phyloP scores from a whole-genome alignment of 352 stramenopile genomes.

The Globisporangium parvum region DNA sequence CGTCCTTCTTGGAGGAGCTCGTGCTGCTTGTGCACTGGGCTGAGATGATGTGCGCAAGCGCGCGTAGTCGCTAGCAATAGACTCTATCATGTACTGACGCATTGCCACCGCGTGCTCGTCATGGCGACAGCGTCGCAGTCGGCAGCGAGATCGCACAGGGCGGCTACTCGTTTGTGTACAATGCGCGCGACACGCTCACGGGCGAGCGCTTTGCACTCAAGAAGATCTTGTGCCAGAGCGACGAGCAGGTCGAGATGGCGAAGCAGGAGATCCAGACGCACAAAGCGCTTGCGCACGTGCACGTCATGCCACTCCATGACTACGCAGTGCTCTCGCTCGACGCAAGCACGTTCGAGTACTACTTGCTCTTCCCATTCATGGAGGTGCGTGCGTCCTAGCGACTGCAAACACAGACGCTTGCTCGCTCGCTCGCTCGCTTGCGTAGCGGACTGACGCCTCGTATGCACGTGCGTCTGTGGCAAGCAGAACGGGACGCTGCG shows the following conservation, averaged over 20 bases:
- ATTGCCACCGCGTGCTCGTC: not conserved
- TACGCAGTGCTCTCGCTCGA: conserved; percentile 60
- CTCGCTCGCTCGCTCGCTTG: too few species aligned
- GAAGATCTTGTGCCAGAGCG: conserved; percentile 83
- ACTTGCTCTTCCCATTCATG: conserved; percentile 84
- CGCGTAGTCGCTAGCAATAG: not conserved
- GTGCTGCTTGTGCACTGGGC: not conserved
- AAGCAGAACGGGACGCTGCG: conserved; percentile 73
- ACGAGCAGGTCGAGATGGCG: conserved; percentile 74
- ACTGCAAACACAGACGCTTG: too few species aligned
- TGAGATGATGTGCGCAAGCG: not conserved
- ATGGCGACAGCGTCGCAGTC: conserved; percentile 36
- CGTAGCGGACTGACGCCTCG: not conserved
- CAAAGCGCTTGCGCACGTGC: conserved; percentile 61
- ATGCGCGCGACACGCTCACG: conserved; percentile 58
- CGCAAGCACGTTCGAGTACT: conserved; percentile 54
- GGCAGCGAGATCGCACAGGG: conserved; percentile 75
- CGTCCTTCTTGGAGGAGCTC: too few species aligned
- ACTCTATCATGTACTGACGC: not conserved
- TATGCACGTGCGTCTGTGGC: not conserved
- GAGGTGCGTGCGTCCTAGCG: conserved; percentile 52
- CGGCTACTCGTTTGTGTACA: conserved; percentile 85
- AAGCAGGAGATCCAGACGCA: conserved; percentile 82
- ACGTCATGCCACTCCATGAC: conserved; percentile 83
- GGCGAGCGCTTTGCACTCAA: conserved; percentile 84